phyloP scores from a whole-genome alignment of 371 early-diverging fungal species.

The Syncephalastrum monosporum region DNA sequence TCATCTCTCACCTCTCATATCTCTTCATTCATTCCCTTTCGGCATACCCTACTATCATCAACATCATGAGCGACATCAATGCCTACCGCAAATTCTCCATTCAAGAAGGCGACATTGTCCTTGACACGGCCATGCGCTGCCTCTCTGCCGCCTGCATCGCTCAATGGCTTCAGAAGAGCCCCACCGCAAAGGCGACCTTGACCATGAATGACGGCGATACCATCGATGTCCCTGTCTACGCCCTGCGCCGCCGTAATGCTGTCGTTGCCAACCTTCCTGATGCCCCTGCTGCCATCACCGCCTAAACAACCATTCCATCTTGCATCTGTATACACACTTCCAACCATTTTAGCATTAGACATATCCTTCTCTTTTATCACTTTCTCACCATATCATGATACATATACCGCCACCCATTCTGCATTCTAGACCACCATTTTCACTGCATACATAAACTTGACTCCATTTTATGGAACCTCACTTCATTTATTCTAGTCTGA shows the following conservation, averaged over 20 bases:
- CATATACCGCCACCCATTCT: too few species aligned
- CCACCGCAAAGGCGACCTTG: conserved; percentile 36
- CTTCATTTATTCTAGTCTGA: too few species aligned
- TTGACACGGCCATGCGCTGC: conserved; percentile 28
- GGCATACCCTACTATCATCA: too few species aligned
- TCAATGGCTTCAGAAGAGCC: conserved; percentile 44
- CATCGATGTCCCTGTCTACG: conserved; percentile 39
- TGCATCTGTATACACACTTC: conserved; percentile 1
- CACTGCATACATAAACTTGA: too few species aligned
- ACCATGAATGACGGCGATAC: conserved; percentile 31
- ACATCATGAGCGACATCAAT: too few species aligned
- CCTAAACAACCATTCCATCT: conserved; percentile 3
- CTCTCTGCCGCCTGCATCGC: conserved; percentile 29
- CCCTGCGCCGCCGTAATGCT: conserved; percentile 45
- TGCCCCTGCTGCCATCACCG: conserved; percentile 27
- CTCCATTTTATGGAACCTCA: too few species aligned
- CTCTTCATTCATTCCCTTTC: too few species aligned
- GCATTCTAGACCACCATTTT: too few species aligned
- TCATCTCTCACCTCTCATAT: too few species aligned
- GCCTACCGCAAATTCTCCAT: conserved; percentile 22
- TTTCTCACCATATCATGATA: too few species aligned
- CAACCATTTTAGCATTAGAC: too few species aligned
- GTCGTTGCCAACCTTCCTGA: conserved; percentile 46
- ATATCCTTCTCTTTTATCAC: too few species aligned
- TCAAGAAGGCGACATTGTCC: conserved; percentile 38